Evolutionary conservation across 73 alveolate genomes (phyloP).

Genomic region (Durusdinium trenchii): DNA sequence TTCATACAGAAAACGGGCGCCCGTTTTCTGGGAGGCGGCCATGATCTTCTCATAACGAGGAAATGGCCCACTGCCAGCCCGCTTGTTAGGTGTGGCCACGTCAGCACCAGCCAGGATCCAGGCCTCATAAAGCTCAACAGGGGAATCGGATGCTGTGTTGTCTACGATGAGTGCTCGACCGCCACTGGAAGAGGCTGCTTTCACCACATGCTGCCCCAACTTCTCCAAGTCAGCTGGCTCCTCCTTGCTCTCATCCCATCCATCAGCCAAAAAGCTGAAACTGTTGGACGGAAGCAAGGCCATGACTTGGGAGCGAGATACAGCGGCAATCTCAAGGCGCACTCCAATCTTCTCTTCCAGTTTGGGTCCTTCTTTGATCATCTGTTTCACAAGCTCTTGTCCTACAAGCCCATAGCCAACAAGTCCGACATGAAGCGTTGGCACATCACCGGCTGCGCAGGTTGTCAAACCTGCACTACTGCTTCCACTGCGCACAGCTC

Average conservation of each 20-base stretch:
- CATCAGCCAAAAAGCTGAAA: slow-evolving; percentile 46
- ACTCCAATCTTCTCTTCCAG: slow-evolving; percentile 75
- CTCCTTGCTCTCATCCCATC: slow-evolving; percentile 85
- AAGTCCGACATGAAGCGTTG: slow-evolving; percentile 67
- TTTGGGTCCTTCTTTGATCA: slow-evolving; percentile 73
- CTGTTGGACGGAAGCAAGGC: slow-evolving; percentile 73
- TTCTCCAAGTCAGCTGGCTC: slow-evolving; percentile 88
- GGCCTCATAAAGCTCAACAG: slow-evolving; percentile 91
- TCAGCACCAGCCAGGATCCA: slow-evolving; percentile 94
- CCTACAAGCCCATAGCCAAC: slow-evolving; percentile 93
- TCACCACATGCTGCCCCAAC: slow-evolving; percentile 78
- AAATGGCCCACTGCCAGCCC: slow-evolving; percentile 94
- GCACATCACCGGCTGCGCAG: slow-evolving; percentile 66
- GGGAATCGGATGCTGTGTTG: slow-evolving; percentile 86
- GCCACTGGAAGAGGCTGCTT: slow-evolving; percentile 64
- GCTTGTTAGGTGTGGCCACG: slow-evolving; percentile 95
- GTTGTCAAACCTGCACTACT: neutral
- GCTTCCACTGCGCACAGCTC: neutral
- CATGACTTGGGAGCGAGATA: slow-evolving; percentile 80
- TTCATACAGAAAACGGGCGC: slow-evolving; percentile 82
- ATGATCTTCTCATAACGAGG: slow-evolving; percentile 85
- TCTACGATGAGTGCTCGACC: slow-evolving; percentile 82
- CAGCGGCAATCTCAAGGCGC: slow-evolving; percentile 60
- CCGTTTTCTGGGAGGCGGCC: slow-evolving; percentile 81
- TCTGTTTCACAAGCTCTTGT: slow-evolving; percentile 83